These are phyloP conservation scores for Crepidotus sp. DNA, from an alignment of 1,284 basidiomycete species.

Conservation along the genomic window DNA sequence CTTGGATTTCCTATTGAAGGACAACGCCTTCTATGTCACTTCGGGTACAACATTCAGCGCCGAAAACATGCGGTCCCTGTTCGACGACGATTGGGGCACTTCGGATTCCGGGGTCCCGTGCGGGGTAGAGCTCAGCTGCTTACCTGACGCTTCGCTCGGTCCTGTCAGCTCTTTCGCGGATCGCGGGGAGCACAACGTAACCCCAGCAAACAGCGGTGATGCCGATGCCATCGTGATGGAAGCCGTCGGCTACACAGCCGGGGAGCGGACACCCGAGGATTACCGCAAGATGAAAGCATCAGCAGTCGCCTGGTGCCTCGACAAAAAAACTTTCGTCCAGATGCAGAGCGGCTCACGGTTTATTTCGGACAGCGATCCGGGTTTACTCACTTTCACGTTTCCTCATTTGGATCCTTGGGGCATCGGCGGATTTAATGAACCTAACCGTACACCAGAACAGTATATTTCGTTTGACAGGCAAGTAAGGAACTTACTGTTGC, in stretches of 20 bases:
- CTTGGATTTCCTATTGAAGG: no score
- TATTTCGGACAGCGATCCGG: not conserved
- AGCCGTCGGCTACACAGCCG: not conserved
- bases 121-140: no score
- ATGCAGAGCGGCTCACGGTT: constrained; percentile 1
- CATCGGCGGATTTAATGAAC: constrained; percentile 4
- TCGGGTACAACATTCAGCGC: no score
- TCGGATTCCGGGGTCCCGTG: no score
- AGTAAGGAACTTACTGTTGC: constrained; percentile 1
- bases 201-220: no score
- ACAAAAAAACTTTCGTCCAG: not conserved
- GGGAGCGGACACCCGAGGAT: not conserved
- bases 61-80: no score
- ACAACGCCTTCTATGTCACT: no score
- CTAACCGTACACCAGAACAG: not conserved
- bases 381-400: not conserved
- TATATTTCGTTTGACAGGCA: not conserved
- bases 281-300: not conserved
- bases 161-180: no score
- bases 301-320: constrained; percentile 4
- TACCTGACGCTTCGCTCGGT: no score
- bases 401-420: constrained; percentile 1
- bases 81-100: no score
- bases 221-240: constrained; percentile 1
- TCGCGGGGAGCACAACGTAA: no score